These are phyloP conservation scores for Chrysanthemum seticuspe DNA, from an alignment of 129 eudicot species.

Conservation along the genomic window DNA sequence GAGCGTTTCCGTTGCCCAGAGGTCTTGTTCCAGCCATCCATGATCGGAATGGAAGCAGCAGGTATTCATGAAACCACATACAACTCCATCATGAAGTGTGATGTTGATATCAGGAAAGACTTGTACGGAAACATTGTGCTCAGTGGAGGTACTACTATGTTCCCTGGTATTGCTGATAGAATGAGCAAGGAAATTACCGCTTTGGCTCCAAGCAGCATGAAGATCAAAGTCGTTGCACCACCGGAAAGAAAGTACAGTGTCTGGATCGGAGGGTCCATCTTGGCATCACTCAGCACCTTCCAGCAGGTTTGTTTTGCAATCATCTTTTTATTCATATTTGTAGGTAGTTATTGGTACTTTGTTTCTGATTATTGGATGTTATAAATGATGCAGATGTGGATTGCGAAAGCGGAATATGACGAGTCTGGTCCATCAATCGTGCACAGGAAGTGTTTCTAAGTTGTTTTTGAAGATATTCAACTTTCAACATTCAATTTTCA, in stretches of 20 bases:
- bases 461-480: conserved; percentile 7
- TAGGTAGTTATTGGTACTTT: conserved; percentile 10
- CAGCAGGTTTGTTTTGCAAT: conserved; percentile 53
- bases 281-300: conserved; percentile 86
- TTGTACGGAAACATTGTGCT: conserved; percentile 77
- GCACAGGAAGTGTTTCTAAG: conserved; percentile 74
- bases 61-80: conserved; percentile 83
- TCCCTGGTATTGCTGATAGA: conserved; percentile 76
- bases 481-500: conserved; percentile 32
- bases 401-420: conserved; percentile 76
- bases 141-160: conserved; percentile 84
- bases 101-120: conserved; percentile 78
- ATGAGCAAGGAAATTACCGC: conserved; percentile 86
- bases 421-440: conserved; percentile 83
- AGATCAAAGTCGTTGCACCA: conserved; percentile 79
- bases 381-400: conserved; percentile 68
- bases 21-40: conserved; percentile 66
- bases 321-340: conserved; percentile 21
- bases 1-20: conserved; percentile 82
- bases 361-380: conserved; percentile 12
- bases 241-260: conserved; percentile 81
- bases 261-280: conserved; percentile 80
- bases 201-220: conserved; percentile 83
- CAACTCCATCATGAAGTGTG: conserved; percentile 83
- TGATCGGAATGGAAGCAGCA: conserved; percentile 81